Percentiles rank a stretch among this genome's conserved stretches.
These are phyloP conservation scores for Trichothecium sympodiale DNA, from an alignment of 2,329 filamentous ascomycete genomes.

Conservation along the genomic window DNA sequence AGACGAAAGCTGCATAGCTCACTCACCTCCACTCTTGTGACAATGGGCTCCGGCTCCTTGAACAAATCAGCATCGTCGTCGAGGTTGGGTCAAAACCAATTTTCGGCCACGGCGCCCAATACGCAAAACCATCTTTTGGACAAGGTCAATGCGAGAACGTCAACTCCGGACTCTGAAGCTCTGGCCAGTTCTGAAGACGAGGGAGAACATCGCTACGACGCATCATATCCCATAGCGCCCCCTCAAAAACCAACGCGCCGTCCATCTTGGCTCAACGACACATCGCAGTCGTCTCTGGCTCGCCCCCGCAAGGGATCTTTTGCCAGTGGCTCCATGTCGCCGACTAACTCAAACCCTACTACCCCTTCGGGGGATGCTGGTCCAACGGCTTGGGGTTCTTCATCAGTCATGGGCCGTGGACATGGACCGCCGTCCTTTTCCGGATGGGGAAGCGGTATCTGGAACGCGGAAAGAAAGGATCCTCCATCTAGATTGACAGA, in stretches of 20 bases:
- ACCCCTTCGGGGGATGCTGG: constrained; percentile 53
- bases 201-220: constrained; percentile 52
- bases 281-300: constrained; percentile 45
- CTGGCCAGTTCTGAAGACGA: constrained; percentile 93
- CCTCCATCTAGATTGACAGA: constrained; percentile 63
- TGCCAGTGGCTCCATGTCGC: constrained; percentile 64
- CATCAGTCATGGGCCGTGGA: constrained; percentile 36
- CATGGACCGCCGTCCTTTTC: constrained; percentile 44
- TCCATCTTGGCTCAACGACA: constrained; percentile 81
- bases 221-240: constrained; percentile 32
- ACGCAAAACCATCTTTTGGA: constrained; percentile 60
- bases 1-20: too few relatives aligned
- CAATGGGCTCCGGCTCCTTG: constrained; percentile 39
- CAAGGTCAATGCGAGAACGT: constrained; percentile 67
- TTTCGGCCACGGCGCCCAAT: constrained; percentile 36
- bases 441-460: constrained; percentile 66
- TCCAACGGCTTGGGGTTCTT: constrained; percentile 36
- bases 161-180: constrained; percentile 89
- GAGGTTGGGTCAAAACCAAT: constrained; percentile 38
- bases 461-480: constrained; percentile 71
- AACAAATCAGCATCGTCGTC: constrained; percentile 35
- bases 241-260: constrained; percentile 56
- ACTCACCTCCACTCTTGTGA: constrained; percentile 7
- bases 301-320: constrained; percentile 68
- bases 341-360: constrained; percentile 67